Conservation (phyloP, 1,284 basidiomycete species). For the Sanghuangporus sanghuang region DNA sequence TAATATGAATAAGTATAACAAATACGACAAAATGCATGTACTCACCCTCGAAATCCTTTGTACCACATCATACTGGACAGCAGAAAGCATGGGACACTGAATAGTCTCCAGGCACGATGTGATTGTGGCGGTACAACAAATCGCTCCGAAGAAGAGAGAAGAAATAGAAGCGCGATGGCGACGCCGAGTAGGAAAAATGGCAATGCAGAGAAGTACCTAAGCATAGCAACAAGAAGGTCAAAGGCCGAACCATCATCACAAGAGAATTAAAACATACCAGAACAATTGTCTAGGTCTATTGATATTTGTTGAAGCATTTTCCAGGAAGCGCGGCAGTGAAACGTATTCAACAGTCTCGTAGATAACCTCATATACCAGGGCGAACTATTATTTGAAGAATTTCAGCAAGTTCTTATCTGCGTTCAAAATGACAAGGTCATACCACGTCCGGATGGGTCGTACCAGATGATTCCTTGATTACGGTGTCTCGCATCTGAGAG, state of each 20-base stretch:
- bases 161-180: slow-evolving; percentile 25
- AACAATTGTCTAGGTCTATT: slow-evolving; percentile 35
- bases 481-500: slow-evolving; percentile 28
- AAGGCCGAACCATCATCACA: slow-evolving; percentile 12
- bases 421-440: slow-evolving; percentile 18
- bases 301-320: slow-evolving; percentile 29
- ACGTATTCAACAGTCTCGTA: slow-evolving; percentile 28
- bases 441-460: slow-evolving; percentile 37
- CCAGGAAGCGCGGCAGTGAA: slow-evolving; percentile 31
- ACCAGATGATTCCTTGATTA: slow-evolving; percentile 27
- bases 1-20: not conserved
- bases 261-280: slow-evolving; percentile 26
- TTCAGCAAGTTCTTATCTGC: not conserved
- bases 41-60: slow-evolving; percentile 34
- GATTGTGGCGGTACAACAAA: slow-evolving; percentile 22
- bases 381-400: slow-evolving; percentile 26
- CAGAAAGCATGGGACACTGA: slow-evolving; percentile 28
- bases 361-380: slow-evolving; percentile 31
- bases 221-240: not conserved
- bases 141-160: slow-evolving; percentile 19
- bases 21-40: not conserved
- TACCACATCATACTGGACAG: slow-evolving; percentile 33
- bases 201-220: slow-evolving; percentile 6
- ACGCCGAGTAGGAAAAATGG: slow-evolving; percentile 24
- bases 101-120: slow-evolving; percentile 30